Evolutionary conservation across 1,139 yeast species (phyloP), one percentile per base, ranked within the genome.

Genomic region (Arxiozyma slooffiae): DNA sequence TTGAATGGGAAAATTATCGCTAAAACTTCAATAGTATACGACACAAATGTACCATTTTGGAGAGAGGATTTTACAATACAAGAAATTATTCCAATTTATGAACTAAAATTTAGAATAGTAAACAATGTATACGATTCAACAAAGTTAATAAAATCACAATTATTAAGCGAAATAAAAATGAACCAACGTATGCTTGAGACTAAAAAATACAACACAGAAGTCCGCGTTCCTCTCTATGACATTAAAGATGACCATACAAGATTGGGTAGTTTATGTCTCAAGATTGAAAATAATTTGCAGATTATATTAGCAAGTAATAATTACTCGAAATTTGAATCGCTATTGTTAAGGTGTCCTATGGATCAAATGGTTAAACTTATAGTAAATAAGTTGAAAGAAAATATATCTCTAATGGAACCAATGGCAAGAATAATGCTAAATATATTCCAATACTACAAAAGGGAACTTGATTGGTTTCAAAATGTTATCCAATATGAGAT

Each of bases 1-100:
- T 72, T 82, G 68, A 83, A 89, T 88, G 81, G 78, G 7, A 71
- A 76, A 24, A 79, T 83, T 0, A 82, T 87, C 86, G 81, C 82
- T 43, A 71, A 83, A 58, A 82, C 90, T 0, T 81, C 88, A 0
- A 67, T 76, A 21, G 85, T 82, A 0, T 67, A 71, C 39, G 71
- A 73, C 18, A 53, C 76, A 0, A 59, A 64, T 11, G 73, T 75
- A 52, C 85, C 87, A 3, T 85, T 85, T 62, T 85, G 90, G 86
- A 81, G 85, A 61, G 90, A 85, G 60, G 76, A 73, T 44, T 80
- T 81, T 59, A 67, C 75, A 2, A 68, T 85, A 11, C 79, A 80
- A 50, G 70, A 82, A 30, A 73, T 86, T 0, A 71, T 81, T 17
- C 73, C 76, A 47, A 75, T 83, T 0, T 78, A 77, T 72, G 74